These are phyloP conservation scores for Sisymbrium altissimum DNA, from an alignment of 345 rosid genomes.

Conservation along the genomic window DNA sequence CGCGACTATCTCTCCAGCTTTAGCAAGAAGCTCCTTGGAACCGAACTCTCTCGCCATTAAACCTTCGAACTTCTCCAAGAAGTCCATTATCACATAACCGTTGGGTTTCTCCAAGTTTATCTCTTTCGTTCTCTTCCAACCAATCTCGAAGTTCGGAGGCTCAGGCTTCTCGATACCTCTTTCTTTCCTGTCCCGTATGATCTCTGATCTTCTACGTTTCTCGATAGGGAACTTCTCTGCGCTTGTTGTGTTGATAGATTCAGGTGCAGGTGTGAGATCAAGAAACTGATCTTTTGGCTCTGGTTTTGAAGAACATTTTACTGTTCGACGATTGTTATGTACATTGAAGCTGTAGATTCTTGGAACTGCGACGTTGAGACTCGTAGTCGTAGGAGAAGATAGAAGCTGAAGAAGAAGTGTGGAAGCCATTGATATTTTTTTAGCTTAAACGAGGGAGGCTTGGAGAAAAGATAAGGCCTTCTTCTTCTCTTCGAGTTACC, in stretches of 20 bases:
- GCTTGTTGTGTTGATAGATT: conserved; percentile 44
- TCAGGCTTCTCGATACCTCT: conserved; percentile 46
- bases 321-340: not conserved
- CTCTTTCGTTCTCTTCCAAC: conserved; percentile 79
- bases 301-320: conserved; percentile 19
- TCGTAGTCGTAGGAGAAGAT: not conserved
- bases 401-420: conserved; percentile 18
- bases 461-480: conserved; percentile 9
- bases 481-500: not conserved
- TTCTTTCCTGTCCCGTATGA: conserved; percentile 44
- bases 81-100: conserved; percentile 82
- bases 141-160: conserved; percentile 79
- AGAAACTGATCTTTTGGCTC: conserved; percentile 20
- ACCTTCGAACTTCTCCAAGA: conserved; percentile 64
- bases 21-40: conserved; percentile 66
- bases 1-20: conserved; percentile 78
- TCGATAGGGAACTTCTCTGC: conserved; percentile 66
- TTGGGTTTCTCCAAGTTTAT: conserved; percentile 66
- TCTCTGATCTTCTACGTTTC: conserved; percentile 64
- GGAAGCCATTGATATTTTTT: conserved; percentile 20
- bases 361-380: not conserved
- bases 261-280: conserved; percentile 43
- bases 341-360: not conserved
- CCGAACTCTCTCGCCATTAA: conserved; percentile 79
- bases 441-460: not conserved